A percentile compares a stretch with the other conserved stretches of the same genome.
Evolutionary conservation across 345 rosid species (phyloP).

Genomic region (Erodium maritimum): DNA sequence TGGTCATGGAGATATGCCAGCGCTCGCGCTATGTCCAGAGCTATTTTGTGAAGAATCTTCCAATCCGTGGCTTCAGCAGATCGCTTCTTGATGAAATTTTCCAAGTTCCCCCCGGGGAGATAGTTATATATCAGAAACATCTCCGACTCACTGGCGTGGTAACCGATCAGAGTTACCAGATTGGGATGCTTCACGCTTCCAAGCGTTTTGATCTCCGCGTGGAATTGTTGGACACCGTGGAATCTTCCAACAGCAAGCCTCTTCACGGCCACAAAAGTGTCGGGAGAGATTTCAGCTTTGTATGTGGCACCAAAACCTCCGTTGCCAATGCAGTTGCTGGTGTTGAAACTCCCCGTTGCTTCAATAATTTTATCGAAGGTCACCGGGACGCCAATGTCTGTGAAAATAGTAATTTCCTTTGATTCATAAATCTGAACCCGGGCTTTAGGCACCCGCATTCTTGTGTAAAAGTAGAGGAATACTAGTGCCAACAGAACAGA

Average conservation of each 20-base stretch:
- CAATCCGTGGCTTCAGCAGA: constrained; percentile 11
- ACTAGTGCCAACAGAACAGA: constrained; percentile 16
- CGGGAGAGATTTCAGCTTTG: constrained; percentile 25
- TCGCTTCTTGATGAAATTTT: constrained; percentile 22
- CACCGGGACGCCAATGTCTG: constrained; percentile 24
- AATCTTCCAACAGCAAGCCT: constrained; percentile 23
- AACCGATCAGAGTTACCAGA: constrained; percentile 29
- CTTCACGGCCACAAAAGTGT: constrained; percentile 19
- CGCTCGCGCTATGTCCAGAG: constrained; percentile 22
- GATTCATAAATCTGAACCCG: constrained; percentile 16
- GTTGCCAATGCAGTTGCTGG: constrained; percentile 24
- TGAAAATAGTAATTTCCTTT: constrained; percentile 17
- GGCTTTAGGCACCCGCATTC: constrained; percentile 10
- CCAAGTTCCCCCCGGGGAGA: constrained; percentile 28
- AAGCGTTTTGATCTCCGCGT: constrained; percentile 24
- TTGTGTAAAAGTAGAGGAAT: constrained; percentile 16
- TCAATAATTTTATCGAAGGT: constrained; percentile 16
- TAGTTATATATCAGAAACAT: constrained; percentile 30
- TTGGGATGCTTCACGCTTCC: constrained; percentile 23
- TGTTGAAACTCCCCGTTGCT: constrained; percentile 24
- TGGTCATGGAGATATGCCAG: constrained; percentile 24
- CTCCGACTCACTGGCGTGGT: constrained; percentile 24
- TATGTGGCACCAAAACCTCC: constrained; percentile 33
- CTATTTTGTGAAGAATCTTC: constrained; percentile 30
- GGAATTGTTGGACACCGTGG: constrained; percentile 25